Evolutionary conservation across 345 rosid genomes (phyloP).

Genomic region (Lagerstroemia speciosa): DNA sequence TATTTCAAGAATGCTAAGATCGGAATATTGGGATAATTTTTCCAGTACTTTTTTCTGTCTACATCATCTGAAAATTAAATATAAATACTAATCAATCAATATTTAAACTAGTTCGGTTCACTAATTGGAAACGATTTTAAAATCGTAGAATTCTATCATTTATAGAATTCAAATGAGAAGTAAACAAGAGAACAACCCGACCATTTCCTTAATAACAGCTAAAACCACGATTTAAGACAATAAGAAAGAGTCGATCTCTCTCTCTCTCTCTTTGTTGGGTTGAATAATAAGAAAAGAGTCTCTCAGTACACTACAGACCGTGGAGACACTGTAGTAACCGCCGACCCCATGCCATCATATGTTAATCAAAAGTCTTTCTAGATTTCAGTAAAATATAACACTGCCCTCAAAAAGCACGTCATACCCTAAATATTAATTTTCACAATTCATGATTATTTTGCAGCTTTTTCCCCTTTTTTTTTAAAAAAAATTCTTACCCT

Average conservation of each 20-base stretch:
- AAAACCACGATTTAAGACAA: slow-evolving; percentile 19
- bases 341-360: slow-evolving; percentile 18
- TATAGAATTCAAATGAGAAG: too few species aligned
- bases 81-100: too few species aligned
- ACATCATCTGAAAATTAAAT: too few species aligned
- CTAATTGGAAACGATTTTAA: too few species aligned
- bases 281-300: background rate
- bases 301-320: slow-evolving; percentile 5
- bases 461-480: background rate
- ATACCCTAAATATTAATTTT: background rate
- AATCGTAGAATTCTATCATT: too few species aligned
- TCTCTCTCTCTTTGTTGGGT: too few species aligned
- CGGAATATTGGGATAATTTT: too few species aligned
- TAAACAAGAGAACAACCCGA: slow-evolving; percentile 22
- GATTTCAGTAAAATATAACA: slow-evolving; percentile 37
- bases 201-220: slow-evolving; percentile 65
- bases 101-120: too few species aligned
- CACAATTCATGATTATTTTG: background rate
- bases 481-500: background rate
- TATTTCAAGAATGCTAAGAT: too few species aligned
- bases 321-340: slow-evolving; percentile 24
- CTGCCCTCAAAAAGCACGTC: slow-evolving; percentile 9
- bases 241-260: background rate
- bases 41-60: too few species aligned
- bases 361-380: slow-evolving; percentile 20